Evolutionary conservation across 73 alveolate species (phyloP), one percentile per base, ranked within the genome.

Genomic region (Tetrahymena malaccensis): DNA sequence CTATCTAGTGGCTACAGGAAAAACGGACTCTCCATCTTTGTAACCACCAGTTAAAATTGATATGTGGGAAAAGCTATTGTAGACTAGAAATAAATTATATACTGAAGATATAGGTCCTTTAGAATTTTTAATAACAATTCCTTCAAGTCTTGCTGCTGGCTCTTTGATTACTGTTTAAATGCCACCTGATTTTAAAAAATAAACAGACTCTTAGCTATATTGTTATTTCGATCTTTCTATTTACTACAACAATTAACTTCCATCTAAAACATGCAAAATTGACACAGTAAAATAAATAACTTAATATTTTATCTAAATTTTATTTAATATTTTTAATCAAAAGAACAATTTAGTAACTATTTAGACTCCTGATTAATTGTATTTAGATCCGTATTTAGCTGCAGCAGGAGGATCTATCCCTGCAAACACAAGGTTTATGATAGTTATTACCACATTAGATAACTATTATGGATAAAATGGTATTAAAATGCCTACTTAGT

Each of bases 31-130:
- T 19, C 96, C 96, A n/a, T 17, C 96, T 25, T 43, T 94, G 16
- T 35, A 13, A 33, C 93, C 35, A 8, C 35, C 55, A 0, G 93
- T 94, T 27, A 22, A 15, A 27, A 84, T 94, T 40, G 57, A 70
- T 22, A 34, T 38, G 55, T 94, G 96, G 96, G 96, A 94, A 31
- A 94, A 93, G n/a, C 85, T 94, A 25, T 55, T 85, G 43, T 43
- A 94, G 43, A 94, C 94, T 43, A 70, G 96, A 84, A 85, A 37
- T 43, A 94, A 94, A 40, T 56, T 84, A 35, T 85, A 94, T 85
- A 84, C 96, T 1, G 58, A 93, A 9, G 37, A 35, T 4, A 37
- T 43, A 43, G 96, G 96, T 34, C 35, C 93, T 17, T 35, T 94
- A 38, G 96, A 94, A 94, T 94, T 94, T 43, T 58, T 93, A 83